A percentile compares a stretch with the other conserved stretches of the same genome.
phyloP scores from a whole-genome alignment of 2,329 filamentous ascomycete species.

The Botrytis hyacinthi region DNA sequence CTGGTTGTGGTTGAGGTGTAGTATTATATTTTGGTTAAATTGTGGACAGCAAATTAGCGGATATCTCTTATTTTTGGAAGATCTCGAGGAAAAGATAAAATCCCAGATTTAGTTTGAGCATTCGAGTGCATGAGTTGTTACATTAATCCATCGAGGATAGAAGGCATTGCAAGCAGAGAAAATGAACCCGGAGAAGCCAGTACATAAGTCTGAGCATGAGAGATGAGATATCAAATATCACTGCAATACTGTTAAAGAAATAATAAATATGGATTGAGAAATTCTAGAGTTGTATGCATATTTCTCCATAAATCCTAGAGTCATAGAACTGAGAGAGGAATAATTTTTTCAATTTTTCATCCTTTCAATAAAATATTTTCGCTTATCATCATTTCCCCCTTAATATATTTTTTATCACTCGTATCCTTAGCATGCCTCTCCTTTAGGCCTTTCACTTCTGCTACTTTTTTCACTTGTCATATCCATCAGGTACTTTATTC shows the following conservation, averaged over 20 bases:
- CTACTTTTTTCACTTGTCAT: background rate
- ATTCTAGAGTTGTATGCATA: background rate
- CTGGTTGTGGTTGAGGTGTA: too few species aligned
- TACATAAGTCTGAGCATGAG: background rate
- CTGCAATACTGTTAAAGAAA: background rate
- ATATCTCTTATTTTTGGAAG: background rate
- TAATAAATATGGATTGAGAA: rapidly evolving
- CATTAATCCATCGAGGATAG: rapidly evolving
- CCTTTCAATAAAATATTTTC: background rate
- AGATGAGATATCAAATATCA: background rate
- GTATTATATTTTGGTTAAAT: background rate
- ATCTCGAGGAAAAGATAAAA: background rate
- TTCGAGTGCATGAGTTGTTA: background rate
- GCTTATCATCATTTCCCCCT: background rate
- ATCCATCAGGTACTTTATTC: rapidly evolving
- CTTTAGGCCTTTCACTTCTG: background rate
- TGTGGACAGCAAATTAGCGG: rapidly evolving
- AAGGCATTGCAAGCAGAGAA: rapidly evolving
- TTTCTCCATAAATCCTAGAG: background rate
- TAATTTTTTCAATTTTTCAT: background rate
- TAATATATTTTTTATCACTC: background rate
- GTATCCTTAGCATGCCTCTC: background rate
- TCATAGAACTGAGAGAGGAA: background rate
- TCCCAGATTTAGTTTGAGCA: background rate
- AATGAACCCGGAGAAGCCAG: background rate